phyloP scores from a whole-genome alignment of 495 filamentous ascomycete genomes.

The Baudoinia panamericana region DNA sequence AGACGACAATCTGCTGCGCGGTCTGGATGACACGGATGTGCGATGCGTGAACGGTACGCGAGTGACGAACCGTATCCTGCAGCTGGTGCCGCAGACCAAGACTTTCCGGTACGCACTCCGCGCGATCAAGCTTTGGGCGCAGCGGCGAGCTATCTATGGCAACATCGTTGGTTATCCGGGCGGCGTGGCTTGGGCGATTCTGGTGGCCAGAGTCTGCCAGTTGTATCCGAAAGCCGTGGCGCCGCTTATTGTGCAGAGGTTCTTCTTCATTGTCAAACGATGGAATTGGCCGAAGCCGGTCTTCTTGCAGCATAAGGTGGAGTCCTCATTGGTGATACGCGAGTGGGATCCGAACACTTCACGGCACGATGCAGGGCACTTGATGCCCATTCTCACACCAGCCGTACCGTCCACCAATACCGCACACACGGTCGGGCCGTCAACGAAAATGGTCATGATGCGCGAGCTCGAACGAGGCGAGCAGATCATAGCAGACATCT shows the following conservation, averaged over 20 bases:
- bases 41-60: slow-evolving; percentile 85
- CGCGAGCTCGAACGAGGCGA: slow-evolving; percentile 67
- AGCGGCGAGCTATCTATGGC: slow-evolving; percentile 81
- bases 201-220: slow-evolving; percentile 90
- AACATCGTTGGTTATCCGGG: slow-evolving; percentile 94
- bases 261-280: slow-evolving; percentile 78
- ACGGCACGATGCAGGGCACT: slow-evolving; percentile 61
- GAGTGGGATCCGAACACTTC: slow-evolving; percentile 96
- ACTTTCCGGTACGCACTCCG: slow-evolving; percentile 78
- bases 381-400: slow-evolving; percentile 94
- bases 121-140: slow-evolving; percentile 92
- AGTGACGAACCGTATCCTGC: slow-evolving; percentile 82
- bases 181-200: slow-evolving; percentile 94
- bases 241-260: slow-evolving; percentile 74
- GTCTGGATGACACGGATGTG: slow-evolving; percentile 72
- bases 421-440: slow-evolving; percentile 81
- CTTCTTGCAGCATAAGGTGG: slow-evolving; percentile 76
- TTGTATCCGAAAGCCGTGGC: slow-evolving; percentile 88
- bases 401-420: slow-evolving; percentile 90
- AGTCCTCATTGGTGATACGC: slow-evolving; percentile 60
- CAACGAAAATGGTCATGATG: slow-evolving; percentile 71
- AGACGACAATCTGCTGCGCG: slow-evolving; percentile 72
- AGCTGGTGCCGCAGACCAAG: slow-evolving; percentile 74
- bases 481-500: slow-evolving; percentile 69
- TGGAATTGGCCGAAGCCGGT: slow-evolving; percentile 94